Evolutionary conservation across 495 filamentous ascomycete genomes (phyloP), one percentile per base, ranked within the genome.

Genomic region (Choiromyces venosus): DNA sequence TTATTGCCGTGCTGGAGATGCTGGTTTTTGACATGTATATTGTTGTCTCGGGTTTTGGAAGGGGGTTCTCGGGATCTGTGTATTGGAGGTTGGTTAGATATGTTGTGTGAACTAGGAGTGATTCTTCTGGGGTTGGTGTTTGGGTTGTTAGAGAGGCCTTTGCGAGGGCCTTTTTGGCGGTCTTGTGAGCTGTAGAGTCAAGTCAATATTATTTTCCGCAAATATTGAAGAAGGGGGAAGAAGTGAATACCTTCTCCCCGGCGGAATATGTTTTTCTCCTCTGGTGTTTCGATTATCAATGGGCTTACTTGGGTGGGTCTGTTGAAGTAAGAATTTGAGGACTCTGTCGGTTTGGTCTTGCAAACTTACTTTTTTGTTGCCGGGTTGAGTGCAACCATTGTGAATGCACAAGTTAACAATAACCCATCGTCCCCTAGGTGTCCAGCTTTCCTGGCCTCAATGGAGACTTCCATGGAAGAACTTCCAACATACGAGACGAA

Each of bases 401-500:
- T 96, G 79, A 93, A 94, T 14, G 90, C 88, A 82, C 92, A 94
- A 5, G 89, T 92, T 75, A 94, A 87, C 72, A 94, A 76, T 8
- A 93, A 36, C 84, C 87, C 64, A 76, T 83, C 65, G 74, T 88
- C 35, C 83, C 88, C 91, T 42, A 86, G 83, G 52, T 83, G 81
- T 0, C 87, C 85, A 14, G 81, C 88, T 81, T 90, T 90, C 12
- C 90, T 87, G 16, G 93, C 91, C 80, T 93, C 90, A 42, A 92
- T 83, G 0, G 91, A 91, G 25, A 96, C 87, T 75, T 94, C 92
- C 86, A 94, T 92, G 81, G 90, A 93, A 44, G 89, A 91, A 68
- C 89, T 86, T 0, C 92, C 92, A 2, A 92, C 92, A 83, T 92
- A 94, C 0, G 91, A 92, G 33, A 94, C 92, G 75, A 91, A 89